phyloP scores from a whole-genome alignment of 2,329 filamentous ascomycete species.

The Colletotrichum zoysiae region DNA sequence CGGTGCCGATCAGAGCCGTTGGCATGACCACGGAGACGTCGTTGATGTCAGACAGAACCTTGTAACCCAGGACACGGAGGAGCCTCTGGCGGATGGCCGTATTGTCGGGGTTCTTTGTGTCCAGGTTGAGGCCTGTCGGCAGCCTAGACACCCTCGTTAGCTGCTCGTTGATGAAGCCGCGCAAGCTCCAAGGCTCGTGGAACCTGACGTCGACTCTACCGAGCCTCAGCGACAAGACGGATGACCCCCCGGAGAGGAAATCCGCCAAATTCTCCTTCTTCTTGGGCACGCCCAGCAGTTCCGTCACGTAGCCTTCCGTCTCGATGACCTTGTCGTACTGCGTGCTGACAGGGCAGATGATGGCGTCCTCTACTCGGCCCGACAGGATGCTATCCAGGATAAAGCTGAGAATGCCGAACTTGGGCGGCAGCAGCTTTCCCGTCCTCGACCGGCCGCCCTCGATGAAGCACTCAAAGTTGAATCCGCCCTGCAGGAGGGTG shows the following conservation, averaged over 20 bases:
- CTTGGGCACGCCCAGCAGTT: constrained; percentile 93
- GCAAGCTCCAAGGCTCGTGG: constrained; percentile 94
- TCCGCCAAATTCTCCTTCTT: constrained; percentile 93
- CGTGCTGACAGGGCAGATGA: constrained; percentile 95
- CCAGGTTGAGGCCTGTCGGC: constrained; percentile 60
- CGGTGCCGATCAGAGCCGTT: constrained; percentile 93
- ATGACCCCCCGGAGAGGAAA: constrained; percentile 87
- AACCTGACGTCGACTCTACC: constrained; percentile 96
- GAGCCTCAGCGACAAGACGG: constrained; percentile 87
- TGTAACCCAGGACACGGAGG: constrained; percentile 89
- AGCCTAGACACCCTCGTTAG: constrained; percentile 68
- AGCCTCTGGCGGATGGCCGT: constrained; percentile 75
- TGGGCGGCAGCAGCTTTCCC: constrained; percentile 92
- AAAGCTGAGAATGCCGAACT: constrained; percentile 95
- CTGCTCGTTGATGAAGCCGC: constrained; percentile 84
- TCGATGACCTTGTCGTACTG: constrained; percentile 99
- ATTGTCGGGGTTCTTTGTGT: constrained; percentile 61
- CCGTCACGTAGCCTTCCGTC: constrained; percentile 95
- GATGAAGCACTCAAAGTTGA: constrained; percentile 97
- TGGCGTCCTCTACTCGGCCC: constrained; percentile 87
- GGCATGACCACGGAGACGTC: constrained; percentile 98
- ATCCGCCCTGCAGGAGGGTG: constrained; percentile 88
- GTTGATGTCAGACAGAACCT: constrained; percentile 94
- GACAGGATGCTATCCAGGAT: constrained; percentile 91
- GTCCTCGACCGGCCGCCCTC: constrained; percentile 94